Evolutionary conservation across 2,329 filamentous ascomycete species (phyloP), one percentile per base, ranked within the genome.

Genomic region (Drechslerella stenobrocha): DNA sequence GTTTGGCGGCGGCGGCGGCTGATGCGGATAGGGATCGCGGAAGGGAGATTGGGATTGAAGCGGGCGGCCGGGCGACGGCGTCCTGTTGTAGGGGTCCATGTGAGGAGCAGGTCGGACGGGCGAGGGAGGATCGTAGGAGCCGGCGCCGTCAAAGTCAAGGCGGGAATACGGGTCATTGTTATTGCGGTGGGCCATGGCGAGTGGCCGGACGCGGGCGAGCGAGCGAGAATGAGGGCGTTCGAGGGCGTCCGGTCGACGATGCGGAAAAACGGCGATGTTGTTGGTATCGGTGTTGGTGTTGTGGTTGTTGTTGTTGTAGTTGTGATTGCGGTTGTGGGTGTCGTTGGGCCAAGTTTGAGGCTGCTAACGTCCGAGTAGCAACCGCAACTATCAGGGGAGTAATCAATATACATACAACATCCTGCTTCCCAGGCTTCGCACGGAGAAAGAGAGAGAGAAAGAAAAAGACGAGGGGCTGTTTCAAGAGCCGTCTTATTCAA

Each of bases 91-190:
- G 18, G 52, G 64, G 46, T 69, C 57, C 64, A 69, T 69, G 40
- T 57, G 64, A 23, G 32, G 15, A 24, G 58, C 40, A 30, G 64
- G 58, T n/a, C 45, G 46, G 11, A 67, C 44, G 18, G 63, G 63
- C 42, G 48, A 55, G 24, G 60, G 63, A 51, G 52, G 11, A 20
- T 69, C 64, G 46, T 57, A 69, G 47, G 64, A 63, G 15, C 64
- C 58, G 24, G 69, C 63, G 45, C 61, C 69, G 47, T 71, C 59
- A 55, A 73, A 73, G 51, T 73, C 72, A 13, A 73, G 70, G 40
- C 72, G 70, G 58, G 65, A 66, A 58, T 73, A 73, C 40, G 70
- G 65, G 69, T 73, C 72, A 45, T 70, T 70, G 56, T 56, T 56
- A 60, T 69, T 61, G 30, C 55, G 55, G 44, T 59, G 53, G 18